A percentile compares a stretch with the other conserved stretches of the same genome.
phyloP scores from a whole-genome alignment of 1,284 basidiomycete species.

The Moesziomyces antarcticus region DNA sequence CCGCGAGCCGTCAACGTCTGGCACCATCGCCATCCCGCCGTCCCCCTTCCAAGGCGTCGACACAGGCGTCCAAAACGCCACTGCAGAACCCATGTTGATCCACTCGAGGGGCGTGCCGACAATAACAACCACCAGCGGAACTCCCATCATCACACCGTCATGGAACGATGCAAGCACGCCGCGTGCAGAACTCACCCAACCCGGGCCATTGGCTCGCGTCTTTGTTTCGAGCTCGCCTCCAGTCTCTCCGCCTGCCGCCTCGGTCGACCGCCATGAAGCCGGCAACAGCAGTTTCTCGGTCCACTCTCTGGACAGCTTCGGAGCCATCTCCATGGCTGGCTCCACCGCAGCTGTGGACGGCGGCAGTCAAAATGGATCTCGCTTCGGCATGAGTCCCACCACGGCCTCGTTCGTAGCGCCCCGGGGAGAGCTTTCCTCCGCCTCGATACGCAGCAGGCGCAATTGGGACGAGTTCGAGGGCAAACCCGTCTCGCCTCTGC shows the following conservation, averaged over 20 bases:
- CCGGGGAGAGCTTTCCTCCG: conserved; percentile 44
- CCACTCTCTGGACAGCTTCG: conserved; percentile 33
- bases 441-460: conserved; percentile 58
- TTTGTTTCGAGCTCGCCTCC: conserved; percentile 8
- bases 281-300: conserved; percentile 35
- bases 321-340: conserved; percentile 29
- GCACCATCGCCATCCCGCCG: background rate
- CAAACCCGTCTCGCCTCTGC: conserved; percentile 61
- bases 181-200: background rate
- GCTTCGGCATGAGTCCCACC: conserved; percentile 22
- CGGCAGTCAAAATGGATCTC: conserved; percentile 27
- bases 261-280: conserved; percentile 10
- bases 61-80: conserved; percentile 1
- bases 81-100: conserved; percentile 8
- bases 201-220: conserved; percentile 1
- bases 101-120: conserved; percentile 20
- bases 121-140: conserved; percentile 28
- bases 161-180: conserved; percentile 1
- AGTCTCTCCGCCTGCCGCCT: conserved; percentile 1
- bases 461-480: conserved; percentile 65
- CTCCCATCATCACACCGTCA: conserved; percentile 20
- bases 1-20: conserved; percentile 2
- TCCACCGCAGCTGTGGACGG: conserved; percentile 26
- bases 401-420: conserved; percentile 21
- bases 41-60: background rate